A percentile compares a stretch with the other conserved stretches of the same genome.
Evolutionary conservation across 768 basidiomycete genomes (phyloP).

Genomic region (Tricholoma furcatifolium): DNA sequence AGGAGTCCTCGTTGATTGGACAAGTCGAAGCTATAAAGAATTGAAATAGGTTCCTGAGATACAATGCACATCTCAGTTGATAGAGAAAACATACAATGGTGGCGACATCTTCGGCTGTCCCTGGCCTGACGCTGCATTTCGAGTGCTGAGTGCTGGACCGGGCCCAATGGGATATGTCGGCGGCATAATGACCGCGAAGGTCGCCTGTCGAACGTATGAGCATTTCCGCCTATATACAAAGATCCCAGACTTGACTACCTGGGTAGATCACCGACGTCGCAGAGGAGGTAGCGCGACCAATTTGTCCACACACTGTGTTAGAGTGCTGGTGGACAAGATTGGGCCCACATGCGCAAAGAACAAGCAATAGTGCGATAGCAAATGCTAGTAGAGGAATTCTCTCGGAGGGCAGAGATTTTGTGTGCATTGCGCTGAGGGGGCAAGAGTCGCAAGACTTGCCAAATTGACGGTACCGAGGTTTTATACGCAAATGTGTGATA

Average conservation of each 20-base stretch:
- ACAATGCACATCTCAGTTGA: too few relatives aligned
- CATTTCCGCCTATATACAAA: background rate
- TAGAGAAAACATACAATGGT: conserved; percentile 38
- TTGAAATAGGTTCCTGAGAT: too few relatives aligned
- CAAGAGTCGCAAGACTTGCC: too few relatives aligned
- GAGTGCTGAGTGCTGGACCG: conserved; percentile 44
- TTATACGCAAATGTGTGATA: too few relatives aligned
- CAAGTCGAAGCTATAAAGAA: conserved; percentile 45
- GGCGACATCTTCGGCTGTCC: conserved; percentile 48
- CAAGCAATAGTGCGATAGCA: too few relatives aligned
- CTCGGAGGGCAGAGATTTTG: too few relatives aligned
- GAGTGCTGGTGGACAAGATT: too few relatives aligned
- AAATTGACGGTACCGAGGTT: too few relatives aligned
- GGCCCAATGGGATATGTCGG: conserved; percentile 52
- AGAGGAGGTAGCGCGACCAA: conserved; percentile 35
- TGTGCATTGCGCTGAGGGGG: too few relatives aligned
- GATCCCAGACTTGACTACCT: conserved; percentile 21
- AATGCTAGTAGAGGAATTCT: too few relatives aligned
- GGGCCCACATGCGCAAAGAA: too few relatives aligned
- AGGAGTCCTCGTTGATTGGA: conserved; percentile 42
- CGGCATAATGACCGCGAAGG: conserved; percentile 26
- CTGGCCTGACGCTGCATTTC: conserved; percentile 59
- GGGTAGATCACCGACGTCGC: conserved; percentile 46
- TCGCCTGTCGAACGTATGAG: conserved; percentile 16
- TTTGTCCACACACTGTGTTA: conserved; percentile 32